Evolutionary conservation across 176 grass and related monocot genomes (phyloP).

Genomic region (Puccinellia tenuiflora): DNA sequence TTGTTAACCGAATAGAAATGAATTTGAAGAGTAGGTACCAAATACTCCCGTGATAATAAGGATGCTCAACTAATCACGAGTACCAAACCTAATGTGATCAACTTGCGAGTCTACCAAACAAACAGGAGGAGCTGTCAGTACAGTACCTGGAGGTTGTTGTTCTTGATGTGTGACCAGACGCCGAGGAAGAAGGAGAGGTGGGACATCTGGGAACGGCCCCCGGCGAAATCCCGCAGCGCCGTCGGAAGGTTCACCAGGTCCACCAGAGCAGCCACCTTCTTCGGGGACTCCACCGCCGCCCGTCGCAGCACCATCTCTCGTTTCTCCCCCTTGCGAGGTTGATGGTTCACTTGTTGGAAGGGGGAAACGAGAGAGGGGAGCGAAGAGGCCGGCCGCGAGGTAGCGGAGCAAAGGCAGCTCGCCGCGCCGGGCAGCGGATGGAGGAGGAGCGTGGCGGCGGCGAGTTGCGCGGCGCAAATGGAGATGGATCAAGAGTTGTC

Average conservation of each 20-base stretch:
- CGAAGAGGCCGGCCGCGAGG: neutral
- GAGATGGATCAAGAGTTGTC: neutral
- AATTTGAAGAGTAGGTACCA: neutral
- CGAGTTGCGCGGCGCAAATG: neutral
- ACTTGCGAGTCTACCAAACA: neutral
- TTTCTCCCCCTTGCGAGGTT: neutral
- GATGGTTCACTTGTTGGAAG: neutral
- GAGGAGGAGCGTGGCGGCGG: neutral
- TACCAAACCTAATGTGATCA: neutral
- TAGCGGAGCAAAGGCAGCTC: neutral
- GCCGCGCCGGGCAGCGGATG: neutral
- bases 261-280: slow-evolving; percentile 70
- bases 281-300: slow-evolving; percentile 48
- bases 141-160: slow-evolving; percentile 70
- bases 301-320: slow-evolving; percentile 45
- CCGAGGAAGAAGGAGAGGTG: slow-evolving; percentile 74
- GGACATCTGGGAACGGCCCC: slow-evolving; percentile 75
- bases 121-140: neutral
- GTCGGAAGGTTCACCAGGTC: slow-evolving; percentile 79
- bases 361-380: neutral
- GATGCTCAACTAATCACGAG: neutral
- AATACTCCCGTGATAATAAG: neutral
- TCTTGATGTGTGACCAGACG: slow-evolving; percentile 89
- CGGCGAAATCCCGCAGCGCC: slow-evolving; percentile 58
- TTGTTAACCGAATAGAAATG: neutral